These are phyloP conservation scores for Anisodus tanguticus DNA, from an alignment of 257 asterid genomes.

Conservation along the genomic window DNA sequence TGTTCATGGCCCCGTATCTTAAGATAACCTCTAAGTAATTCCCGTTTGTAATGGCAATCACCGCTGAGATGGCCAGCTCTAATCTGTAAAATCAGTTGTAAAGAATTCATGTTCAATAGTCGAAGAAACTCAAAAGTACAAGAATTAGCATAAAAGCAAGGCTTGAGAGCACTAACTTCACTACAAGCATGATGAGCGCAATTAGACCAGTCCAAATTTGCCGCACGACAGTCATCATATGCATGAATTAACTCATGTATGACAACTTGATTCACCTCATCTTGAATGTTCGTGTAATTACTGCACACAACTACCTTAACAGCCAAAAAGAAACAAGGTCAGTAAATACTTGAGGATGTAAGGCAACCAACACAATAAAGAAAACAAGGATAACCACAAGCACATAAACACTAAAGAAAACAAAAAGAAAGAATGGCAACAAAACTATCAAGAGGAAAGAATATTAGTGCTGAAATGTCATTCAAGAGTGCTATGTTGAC, in stretches of 20 bases:
- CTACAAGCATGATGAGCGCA: slow-evolving; percentile 95
- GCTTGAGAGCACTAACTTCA: slow-evolving; percentile 56
- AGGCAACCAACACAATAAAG: not conserved
- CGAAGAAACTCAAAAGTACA: not conserved
- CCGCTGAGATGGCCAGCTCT: slow-evolving; percentile 96
- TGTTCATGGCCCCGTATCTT: slow-evolving; percentile 82
- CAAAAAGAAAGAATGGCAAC: not conserved
- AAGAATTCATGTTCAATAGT: not conserved
- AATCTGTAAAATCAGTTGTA: slow-evolving; percentile 49
- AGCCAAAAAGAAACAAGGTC: slow-evolving; percentile 19
- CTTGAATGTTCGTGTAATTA: slow-evolving; percentile 75
- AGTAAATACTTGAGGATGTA: not conserved
- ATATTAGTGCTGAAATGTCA: not conserved
- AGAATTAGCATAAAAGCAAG: not conserved
- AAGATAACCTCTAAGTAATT: slow-evolving; percentile 70
- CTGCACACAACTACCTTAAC: slow-evolving; percentile 69
- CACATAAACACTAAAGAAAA: not conserved
- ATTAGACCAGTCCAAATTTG: slow-evolving; percentile 76
- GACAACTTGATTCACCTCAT: slow-evolving; percentile 86
- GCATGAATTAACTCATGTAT: slow-evolving; percentile 98
- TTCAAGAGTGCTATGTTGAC: slow-evolving; percentile 32
- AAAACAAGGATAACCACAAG: not conserved
- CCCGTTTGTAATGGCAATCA: slow-evolving; percentile 91
- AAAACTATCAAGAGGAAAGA: not conserved
- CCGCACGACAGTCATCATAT: slow-evolving; percentile 86